phyloP scores from a whole-genome alignment of 352 stramenopile species.

The Thraustochytrium striatum region DNA sequence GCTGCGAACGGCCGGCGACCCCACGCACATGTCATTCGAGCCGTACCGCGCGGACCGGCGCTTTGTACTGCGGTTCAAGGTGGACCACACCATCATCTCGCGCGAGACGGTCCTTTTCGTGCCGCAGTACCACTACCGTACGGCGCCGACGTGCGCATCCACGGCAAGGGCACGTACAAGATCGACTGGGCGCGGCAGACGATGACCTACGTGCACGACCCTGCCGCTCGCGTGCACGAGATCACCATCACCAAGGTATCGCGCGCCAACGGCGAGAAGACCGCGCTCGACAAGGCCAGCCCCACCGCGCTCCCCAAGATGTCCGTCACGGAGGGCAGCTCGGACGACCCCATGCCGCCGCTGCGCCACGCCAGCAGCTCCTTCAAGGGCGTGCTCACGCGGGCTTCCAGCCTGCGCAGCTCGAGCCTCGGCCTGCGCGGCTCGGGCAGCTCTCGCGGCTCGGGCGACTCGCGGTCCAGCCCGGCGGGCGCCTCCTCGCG shows the following conservation, averaged over 20 bases:
- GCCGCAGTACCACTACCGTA: constrained; percentile 53
- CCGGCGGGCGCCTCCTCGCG: not conserved
- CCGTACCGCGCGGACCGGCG: constrained; percentile 37
- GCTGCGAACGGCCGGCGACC: constrained; percentile 46
- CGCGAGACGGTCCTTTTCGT: constrained; percentile 55
- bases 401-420: no score
- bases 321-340: no score
- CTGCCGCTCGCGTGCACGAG: not conserved
- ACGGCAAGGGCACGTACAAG: constrained; percentile 48
- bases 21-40: constrained; percentile 51
- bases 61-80: constrained; percentile 50
- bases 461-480: no score
- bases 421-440: no score
- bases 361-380: no score
- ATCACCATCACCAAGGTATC: constrained; percentile 24
- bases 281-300: no score
- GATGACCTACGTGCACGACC: constrained; percentile 47
- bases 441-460: no score
- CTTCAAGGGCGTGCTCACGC: no score
- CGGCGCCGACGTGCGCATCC: constrained; percentile 49
- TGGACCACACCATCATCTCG: constrained; percentile 13
- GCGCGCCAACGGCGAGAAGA: no score
- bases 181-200: constrained; percentile 52
- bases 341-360: no score
- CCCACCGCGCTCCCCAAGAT: not conserved